These are phyloP conservation scores for Aschersonia sp. DNA, from an alignment of 2,329 filamentous ascomycete species.

Conservation along the genomic window DNA sequence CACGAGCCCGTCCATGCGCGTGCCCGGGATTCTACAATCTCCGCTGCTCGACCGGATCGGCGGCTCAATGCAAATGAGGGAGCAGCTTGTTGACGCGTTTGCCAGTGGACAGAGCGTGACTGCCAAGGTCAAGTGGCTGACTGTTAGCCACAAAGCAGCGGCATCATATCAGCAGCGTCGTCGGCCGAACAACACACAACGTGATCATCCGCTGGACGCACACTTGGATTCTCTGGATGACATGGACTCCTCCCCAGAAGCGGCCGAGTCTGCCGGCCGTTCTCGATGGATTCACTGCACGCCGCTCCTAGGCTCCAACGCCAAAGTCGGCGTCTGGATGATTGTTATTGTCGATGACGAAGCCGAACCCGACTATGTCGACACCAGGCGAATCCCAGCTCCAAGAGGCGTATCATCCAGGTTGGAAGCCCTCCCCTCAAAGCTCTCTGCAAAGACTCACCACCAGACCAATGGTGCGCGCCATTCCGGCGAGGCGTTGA, in stretches of 20 bases:
- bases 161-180: not conserved
- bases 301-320: slow-evolving; percentile 50
- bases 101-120: slow-evolving; percentile 56
- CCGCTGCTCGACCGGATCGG: slow-evolving; percentile 39
- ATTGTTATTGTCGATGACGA: slow-evolving; percentile 58
- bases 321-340: slow-evolving; percentile 64
- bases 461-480: not conserved
- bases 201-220: slow-evolving; percentile 39
- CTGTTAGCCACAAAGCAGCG: slow-evolving; percentile 1
- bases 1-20: slow-evolving; percentile 50
- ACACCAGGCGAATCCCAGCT: not conserved
- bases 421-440: not conserved
- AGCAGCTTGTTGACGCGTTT: slow-evolving; percentile 42
- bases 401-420: not conserved
- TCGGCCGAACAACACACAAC: slow-evolving; percentile 2
- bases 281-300: slow-evolving; percentile 65
- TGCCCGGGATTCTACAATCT: slow-evolving; percentile 52
- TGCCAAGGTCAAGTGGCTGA: slow-evolving; percentile 39
- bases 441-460: not conserved
- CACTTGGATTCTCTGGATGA: slow-evolving; percentile 7
- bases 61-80: slow-evolving; percentile 29
- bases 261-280: slow-evolving; percentile 32
- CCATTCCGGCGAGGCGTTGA: not conserved
- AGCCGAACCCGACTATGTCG: not conserved
- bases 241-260: slow-evolving; percentile 1